phyloP scores from a whole-genome alignment of 345 rosid species.

The Populus davidiana region DNA sequence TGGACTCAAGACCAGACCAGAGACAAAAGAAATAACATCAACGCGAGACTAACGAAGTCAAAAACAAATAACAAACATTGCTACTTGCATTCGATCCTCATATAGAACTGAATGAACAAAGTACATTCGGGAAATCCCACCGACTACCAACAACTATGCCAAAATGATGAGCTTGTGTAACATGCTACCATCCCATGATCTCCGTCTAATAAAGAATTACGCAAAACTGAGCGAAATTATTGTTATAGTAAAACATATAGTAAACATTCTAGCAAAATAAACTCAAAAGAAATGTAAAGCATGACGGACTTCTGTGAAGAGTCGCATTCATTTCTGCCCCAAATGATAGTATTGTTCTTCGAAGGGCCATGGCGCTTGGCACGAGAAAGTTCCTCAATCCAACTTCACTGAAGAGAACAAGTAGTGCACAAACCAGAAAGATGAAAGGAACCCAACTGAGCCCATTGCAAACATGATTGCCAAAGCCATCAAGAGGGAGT shows the following conservation, averaged over 20 bases:
- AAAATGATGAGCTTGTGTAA: slow-evolving; percentile 1
- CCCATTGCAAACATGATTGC: slow-evolving; percentile 76
- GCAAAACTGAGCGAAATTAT: slow-evolving; percentile 30
- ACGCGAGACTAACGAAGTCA: background rate
- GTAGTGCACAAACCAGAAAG: slow-evolving; percentile 75
- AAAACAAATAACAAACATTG: background rate
- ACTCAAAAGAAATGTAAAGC: background rate
- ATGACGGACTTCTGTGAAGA: slow-evolving; percentile 1
- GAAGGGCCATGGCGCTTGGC: background rate
- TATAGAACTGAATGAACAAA: too few relatives aligned
- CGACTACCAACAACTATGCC: background rate
- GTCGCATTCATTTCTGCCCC: background rate
- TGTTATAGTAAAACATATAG: slow-evolving; percentile 23
- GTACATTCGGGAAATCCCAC: background rate
- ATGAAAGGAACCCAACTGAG: slow-evolving; percentile 65
- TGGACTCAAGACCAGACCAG: background rate
- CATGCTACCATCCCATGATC: slow-evolving; percentile 15
- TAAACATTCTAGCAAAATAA: slow-evolving; percentile 26
- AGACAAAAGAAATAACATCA: background rate
- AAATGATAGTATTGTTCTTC: background rate
- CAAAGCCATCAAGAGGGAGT: slow-evolving; percentile 62
- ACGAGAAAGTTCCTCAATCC: slow-evolving; percentile 40
- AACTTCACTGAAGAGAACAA: slow-evolving; percentile 74
- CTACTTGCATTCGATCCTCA: background rate
- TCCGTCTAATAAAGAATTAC: slow-evolving; percentile 18